phyloP scores from a whole-genome alignment of 306 rosid species.

The Vachellia pachyceras region DNA sequence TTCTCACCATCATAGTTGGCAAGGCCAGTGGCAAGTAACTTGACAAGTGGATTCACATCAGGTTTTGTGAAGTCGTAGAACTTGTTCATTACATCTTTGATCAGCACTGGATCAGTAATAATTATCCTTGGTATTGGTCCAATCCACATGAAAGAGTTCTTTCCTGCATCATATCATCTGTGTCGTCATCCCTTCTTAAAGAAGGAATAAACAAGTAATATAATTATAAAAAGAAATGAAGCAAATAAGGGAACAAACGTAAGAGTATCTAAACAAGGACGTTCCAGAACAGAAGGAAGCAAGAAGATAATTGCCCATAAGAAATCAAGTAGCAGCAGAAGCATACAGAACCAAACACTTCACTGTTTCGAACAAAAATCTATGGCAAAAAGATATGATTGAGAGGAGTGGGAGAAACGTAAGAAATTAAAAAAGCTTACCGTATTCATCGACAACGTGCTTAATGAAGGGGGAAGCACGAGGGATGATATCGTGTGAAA shows the following conservation, averaged over 20 bases:
- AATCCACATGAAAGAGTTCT: constrained; percentile 51
- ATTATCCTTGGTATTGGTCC: constrained; percentile 59
- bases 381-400: too few species aligned
- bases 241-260: too few species aligned
- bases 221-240: background rate
- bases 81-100: constrained; percentile 54
- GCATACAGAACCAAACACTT: background rate
- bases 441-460: constrained; percentile 33
- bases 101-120: constrained; percentile 54
- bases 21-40: constrained; percentile 46
- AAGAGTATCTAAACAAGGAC: too few species aligned
- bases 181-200: background rate
- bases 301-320: too few species aligned
- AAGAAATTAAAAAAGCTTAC: constrained; percentile 38
- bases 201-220: background rate
- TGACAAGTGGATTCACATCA: constrained; percentile 1
- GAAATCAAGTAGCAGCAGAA: too few species aligned
- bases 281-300: too few species aligned
- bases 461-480: constrained; percentile 34
- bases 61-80: constrained; percentile 45
- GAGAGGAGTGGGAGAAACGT: too few species aligned
- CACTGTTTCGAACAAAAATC: background rate
- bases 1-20: constrained; percentile 47
- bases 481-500: constrained; percentile 40
- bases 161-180: constrained; percentile 41